phyloP scores from a whole-genome alignment of 2,329 filamentous ascomycete genomes.

The Xylariaceae sp. region DNA sequence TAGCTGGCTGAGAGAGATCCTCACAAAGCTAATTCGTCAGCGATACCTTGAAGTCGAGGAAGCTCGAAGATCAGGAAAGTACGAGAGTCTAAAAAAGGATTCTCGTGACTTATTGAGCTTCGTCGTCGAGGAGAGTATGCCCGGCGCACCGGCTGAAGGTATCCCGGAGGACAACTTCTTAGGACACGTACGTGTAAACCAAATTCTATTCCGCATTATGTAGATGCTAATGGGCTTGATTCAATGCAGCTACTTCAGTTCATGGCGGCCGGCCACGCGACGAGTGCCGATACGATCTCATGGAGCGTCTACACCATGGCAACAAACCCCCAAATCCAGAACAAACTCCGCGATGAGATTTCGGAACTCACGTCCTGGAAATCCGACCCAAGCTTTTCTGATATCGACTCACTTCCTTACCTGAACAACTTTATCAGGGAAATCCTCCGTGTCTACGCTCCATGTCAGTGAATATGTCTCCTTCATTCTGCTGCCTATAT shows the following conservation, averaged over 20 bases:
- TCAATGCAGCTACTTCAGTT: constrained; percentile 38
- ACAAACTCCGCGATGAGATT: constrained; percentile 40
- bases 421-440: constrained; percentile 45
- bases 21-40: constrained; percentile 7
- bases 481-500: neutral
- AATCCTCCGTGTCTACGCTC: constrained; percentile 40
- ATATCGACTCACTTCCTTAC: constrained; percentile 38
- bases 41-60: constrained; percentile 1
- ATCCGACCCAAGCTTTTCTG: constrained; percentile 29
- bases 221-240: neutral
- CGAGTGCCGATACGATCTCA: constrained; percentile 39
- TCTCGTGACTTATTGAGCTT: constrained; percentile 17
- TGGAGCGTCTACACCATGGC: constrained; percentile 41
- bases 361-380: constrained; percentile 25
- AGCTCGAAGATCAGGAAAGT: constrained; percentile 7
- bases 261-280: constrained; percentile 43
- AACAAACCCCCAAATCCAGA: constrained; percentile 36
- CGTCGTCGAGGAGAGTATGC: constrained; percentile 21
- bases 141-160: constrained; percentile 16
- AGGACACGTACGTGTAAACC: constrained; percentile 17
- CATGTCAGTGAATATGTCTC: constrained; percentile 18
- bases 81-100: constrained; percentile 7
- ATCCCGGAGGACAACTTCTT: constrained; percentile 37
- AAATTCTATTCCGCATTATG: neutral
- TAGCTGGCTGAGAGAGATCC: constrained; percentile 2